Conservation (phyloP, 1,284 basidiomycete genomes). For the Trametes polyzona region DNA sequence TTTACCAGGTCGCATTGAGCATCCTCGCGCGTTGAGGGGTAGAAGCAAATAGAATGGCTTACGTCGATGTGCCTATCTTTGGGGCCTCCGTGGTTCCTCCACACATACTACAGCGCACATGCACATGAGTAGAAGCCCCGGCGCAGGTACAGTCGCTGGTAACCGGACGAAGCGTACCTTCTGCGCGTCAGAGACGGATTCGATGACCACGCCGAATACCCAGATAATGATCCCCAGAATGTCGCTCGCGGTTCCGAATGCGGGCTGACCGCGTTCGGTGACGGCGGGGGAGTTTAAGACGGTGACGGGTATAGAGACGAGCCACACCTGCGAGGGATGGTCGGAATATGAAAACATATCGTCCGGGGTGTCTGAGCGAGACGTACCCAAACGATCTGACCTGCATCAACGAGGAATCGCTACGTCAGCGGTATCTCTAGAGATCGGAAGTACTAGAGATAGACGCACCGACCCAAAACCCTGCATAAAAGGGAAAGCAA, state of each 20-base stretch:
- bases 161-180: conserved; percentile 48
- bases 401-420: no score
- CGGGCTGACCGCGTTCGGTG: conserved; percentile 52
- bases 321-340: conserved; percentile 55
- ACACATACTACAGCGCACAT: conserved; percentile 64
- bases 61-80: conserved; percentile 56
- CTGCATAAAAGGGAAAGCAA: no score
- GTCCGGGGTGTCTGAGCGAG: not conserved
- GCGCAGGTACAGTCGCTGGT: no score
- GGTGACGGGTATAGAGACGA: conserved; percentile 65
- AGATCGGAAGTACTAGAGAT: no score
- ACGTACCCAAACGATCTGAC: conserved; percentile 59
- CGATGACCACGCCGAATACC: conserved; percentile 62
- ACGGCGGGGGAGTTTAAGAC: conserved; percentile 73
- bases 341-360: no score
- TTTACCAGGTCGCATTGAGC: not conserved
- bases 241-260: conserved; percentile 67
- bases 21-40: not conserved
- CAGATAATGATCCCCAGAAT: conserved; percentile 73
- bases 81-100: conserved; percentile 45
- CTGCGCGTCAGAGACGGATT: conserved; percentile 65
- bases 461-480: conserved; percentile 60
- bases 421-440: no score
- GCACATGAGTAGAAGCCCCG: no score
- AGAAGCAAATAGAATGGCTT: conserved; percentile 15